Evolutionary conservation across 805 yeast species (phyloP).

Genomic region (Wickerhamomyces chambardii): DNA sequence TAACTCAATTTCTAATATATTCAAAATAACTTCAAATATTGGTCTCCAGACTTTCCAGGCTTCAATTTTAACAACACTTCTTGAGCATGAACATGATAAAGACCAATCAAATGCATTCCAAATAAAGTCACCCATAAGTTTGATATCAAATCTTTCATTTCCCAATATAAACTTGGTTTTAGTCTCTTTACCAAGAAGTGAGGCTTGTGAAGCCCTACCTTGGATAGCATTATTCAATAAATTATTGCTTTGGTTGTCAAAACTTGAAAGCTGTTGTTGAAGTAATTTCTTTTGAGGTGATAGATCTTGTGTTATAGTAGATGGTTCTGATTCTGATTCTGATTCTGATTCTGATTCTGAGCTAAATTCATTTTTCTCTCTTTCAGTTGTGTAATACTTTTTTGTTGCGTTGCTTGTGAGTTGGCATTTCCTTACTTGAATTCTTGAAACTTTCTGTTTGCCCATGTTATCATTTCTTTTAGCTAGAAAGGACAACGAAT

Average conservation of each 20-base stretch:
- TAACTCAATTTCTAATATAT: slow-evolving; percentile 8
- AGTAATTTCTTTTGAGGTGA: slow-evolving; percentile 13
- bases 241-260: slow-evolving; percentile 1
- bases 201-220: slow-evolving; percentile 1
- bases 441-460: too few relatives aligned
- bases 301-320: too few relatives aligned
- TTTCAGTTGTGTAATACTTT: too few relatives aligned
- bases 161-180: slow-evolving; percentile 13
- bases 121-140: slow-evolving; percentile 10
- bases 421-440: too few relatives aligned
- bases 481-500: neutral
- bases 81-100: slow-evolving; percentile 16
- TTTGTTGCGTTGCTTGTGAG: too few relatives aligned
- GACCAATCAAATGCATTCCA: slow-evolving; percentile 23
- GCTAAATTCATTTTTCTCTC: too few relatives aligned
- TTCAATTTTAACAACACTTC: slow-evolving; percentile 3
- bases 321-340: too few relatives aligned
- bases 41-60: slow-evolving; percentile 16
- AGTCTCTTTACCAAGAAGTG: slow-evolving; percentile 1
- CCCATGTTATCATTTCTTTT: neutral
- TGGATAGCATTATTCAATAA: slow-evolving; percentile 4
- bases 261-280: slow-evolving; percentile 3
- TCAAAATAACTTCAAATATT: slow-evolving; percentile 8
- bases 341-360: neutral
- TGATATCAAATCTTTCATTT: slow-evolving; percentile 17